Conservation (phyloP, 345 rosid species). For the Linum usitatissimum region DNA sequence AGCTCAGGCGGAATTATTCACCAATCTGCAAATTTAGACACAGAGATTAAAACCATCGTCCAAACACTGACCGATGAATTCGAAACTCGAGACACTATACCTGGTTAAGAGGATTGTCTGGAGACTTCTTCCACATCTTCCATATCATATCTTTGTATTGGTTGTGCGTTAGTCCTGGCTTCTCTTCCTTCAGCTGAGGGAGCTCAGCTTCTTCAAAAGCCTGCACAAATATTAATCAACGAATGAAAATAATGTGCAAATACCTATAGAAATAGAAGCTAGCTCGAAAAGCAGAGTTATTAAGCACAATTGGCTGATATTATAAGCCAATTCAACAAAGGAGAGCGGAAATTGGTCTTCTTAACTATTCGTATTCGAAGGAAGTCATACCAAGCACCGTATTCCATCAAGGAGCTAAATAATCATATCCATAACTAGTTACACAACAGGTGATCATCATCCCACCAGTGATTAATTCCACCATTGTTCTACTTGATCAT, state of each 20-base stretch:
- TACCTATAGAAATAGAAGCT: background rate
- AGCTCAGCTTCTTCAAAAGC: slow-evolving; percentile 96
- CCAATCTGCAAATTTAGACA: slow-evolving; percentile 29
- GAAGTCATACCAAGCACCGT: too few species aligned
- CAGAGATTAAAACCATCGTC: background rate
- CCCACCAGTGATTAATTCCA: too few species aligned
- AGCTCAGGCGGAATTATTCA: slow-evolving; percentile 24
- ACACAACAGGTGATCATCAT: too few species aligned
- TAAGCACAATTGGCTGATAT: too few species aligned
- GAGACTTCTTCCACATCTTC: slow-evolving; percentile 99
- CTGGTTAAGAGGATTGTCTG: slow-evolving; percentile 97
- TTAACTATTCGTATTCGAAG: too few species aligned
- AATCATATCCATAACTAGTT: too few species aligned
- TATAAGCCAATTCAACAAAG: background rate
- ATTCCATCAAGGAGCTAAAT: too few species aligned
- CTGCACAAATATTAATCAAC: slow-evolving; percentile 16
- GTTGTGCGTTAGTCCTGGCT: slow-evolving; percentile 90
- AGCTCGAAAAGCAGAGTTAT: background rate
- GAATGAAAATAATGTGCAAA: background rate
- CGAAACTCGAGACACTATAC: slow-evolving; percentile 18
- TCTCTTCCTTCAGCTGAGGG: slow-evolving; percentile 81
- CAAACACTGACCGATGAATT: background rate
- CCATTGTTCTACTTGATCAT: too few species aligned
- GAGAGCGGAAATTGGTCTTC: too few species aligned
- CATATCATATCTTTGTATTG: slow-evolving; percentile 97